A percentile compares a stretch with the other conserved stretches of the same genome.
Conservation (phyloP, 805 yeast genomes). For the Hyphopichia homilentoma region DNA sequence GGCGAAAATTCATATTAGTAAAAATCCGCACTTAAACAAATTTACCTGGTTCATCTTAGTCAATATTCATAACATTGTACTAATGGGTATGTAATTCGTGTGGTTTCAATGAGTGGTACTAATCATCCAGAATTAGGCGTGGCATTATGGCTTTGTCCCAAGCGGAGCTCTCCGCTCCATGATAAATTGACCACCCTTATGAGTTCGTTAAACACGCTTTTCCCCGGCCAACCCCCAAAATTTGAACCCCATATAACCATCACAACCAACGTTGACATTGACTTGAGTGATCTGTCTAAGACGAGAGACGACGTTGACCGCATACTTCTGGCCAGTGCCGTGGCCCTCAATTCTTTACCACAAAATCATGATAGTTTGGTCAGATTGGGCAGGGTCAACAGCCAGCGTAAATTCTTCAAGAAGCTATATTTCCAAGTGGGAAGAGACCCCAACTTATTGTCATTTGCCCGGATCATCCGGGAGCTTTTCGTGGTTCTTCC, state of each 20-base stretch:
- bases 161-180: conserved; percentile 45
- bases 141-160: conserved; percentile 78
- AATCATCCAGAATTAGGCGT: conserved; percentile 33
- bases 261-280: conserved; percentile 54
- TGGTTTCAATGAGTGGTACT: background rate
- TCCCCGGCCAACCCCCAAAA: conserved; percentile 60
- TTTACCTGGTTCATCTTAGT: no score
- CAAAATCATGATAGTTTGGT: conserved; percentile 38
- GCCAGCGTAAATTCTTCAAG: conserved; percentile 49
- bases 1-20: background rate
- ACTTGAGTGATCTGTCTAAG: conserved; percentile 27
- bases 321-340: conserved; percentile 54
- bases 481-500: conserved; percentile 54
- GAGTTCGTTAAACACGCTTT: conserved; percentile 64
- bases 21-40: no score
- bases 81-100: conserved; percentile 13
- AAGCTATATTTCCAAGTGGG: conserved; percentile 49
- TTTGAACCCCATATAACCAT: conserved; percentile 79
- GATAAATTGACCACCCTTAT: conserved; percentile 59
- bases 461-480: conserved; percentile 53
- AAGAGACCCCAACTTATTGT: conserved; percentile 43
- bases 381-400: conserved; percentile 38
- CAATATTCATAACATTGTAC: conserved; percentile 1
- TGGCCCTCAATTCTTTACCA: conserved; percentile 47
- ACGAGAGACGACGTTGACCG: conserved; percentile 55